Conservation (phyloP, 1,284 basidiomycete species). For the Coniferiporia sulphurascens region DNA sequence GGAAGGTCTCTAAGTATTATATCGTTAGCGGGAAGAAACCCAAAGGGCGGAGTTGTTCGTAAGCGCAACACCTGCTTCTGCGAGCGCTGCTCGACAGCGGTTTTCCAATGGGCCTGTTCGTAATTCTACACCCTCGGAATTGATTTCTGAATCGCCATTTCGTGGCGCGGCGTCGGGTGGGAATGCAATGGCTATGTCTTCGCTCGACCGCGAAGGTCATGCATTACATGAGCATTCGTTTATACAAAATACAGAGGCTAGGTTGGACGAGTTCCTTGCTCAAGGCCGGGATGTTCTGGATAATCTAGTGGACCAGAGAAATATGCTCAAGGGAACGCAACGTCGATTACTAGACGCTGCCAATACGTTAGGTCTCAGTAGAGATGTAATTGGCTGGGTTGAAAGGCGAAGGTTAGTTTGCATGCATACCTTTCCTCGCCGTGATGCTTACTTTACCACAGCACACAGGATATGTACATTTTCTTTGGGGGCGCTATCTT, state of each 20-base stretch:
- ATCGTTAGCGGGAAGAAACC: slow-evolving; percentile 46
- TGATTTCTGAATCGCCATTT: slow-evolving; percentile 69
- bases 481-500: slow-evolving; percentile 80
- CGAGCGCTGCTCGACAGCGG: slow-evolving; percentile 15
- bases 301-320: slow-evolving; percentile 86
- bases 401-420: slow-evolving; percentile 76
- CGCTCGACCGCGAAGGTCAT: slow-evolving; percentile 58
- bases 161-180: slow-evolving; percentile 44
- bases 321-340: slow-evolving; percentile 89
- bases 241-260: slow-evolving; percentile 72
- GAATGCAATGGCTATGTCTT: slow-evolving; percentile 41
- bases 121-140: slow-evolving; percentile 61
- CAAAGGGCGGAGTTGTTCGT: slow-evolving; percentile 57
- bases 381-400: slow-evolving; percentile 93
- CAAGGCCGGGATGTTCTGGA: slow-evolving; percentile 88
- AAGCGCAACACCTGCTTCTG: slow-evolving; percentile 10
- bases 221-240: slow-evolving; percentile 86
- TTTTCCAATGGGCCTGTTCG: slow-evolving; percentile 27
- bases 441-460: slow-evolving; percentile 29
- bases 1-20: neutral
- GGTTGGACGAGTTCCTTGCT: slow-evolving; percentile 84
- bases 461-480: slow-evolving; percentile 91
- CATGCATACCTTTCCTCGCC: slow-evolving; percentile 20
- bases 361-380: slow-evolving; percentile 87
- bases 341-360: slow-evolving; percentile 80